Percentiles rank a stretch among this genome's conserved stretches.
These are phyloP conservation scores for Leccinum subfulvum DNA, from an alignment of 1,284 basidiomycete genomes.

Conservation along the genomic window DNA sequence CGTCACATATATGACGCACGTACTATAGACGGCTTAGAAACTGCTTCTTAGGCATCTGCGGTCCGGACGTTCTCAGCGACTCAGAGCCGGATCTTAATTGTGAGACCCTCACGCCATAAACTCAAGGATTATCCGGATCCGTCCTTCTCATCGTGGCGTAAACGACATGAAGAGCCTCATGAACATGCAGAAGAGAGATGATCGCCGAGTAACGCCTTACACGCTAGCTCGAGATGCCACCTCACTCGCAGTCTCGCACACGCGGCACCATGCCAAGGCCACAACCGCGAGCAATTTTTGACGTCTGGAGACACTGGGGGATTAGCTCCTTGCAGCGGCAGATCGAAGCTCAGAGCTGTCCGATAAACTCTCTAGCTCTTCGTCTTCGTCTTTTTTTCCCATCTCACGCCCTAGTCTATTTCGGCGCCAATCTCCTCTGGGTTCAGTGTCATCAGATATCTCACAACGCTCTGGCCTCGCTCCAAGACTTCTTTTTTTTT, in stretches of 20 bases:
- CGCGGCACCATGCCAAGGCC: not conserved
- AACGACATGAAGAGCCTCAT: not conserved
- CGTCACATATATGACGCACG: not conserved
- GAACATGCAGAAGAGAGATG: not conserved
- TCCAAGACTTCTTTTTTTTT: not conserved
- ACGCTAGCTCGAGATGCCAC: not conserved
- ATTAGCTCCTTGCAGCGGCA: not conserved
- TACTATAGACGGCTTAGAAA: not conserved
- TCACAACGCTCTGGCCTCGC: not conserved
- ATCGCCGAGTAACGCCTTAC: not conserved
- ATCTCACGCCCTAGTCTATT: not conserved
- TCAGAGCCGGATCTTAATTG: not conserved
- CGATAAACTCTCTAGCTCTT: not conserved
- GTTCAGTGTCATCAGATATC: not conserved
- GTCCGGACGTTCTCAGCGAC: not conserved
- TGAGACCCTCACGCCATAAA: not conserved
- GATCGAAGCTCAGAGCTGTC: not conserved
- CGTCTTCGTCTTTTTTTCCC: not conserved
- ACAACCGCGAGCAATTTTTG: not conserved
- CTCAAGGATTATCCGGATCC: not conserved
- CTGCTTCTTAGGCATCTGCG: not conserved
- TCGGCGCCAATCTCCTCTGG: not conserved
- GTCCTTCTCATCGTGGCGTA: not conserved
- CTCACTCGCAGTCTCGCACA: not conserved
- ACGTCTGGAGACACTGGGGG: not conserved